phyloP scores from a whole-genome alignment of 805 yeast genomes.

The Candida maesae region DNA sequence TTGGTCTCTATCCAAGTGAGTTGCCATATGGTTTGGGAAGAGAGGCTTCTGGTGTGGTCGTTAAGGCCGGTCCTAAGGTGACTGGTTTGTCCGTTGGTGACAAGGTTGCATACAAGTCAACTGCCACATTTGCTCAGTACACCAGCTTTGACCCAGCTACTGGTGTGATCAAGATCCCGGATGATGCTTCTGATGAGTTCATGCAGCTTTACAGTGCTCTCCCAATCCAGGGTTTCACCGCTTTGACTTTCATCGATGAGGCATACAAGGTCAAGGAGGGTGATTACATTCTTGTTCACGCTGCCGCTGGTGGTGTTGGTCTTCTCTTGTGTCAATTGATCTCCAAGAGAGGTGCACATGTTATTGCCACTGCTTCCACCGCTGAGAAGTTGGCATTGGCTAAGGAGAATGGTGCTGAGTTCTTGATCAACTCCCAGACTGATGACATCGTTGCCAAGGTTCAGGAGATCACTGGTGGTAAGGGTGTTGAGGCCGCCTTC shows the following conservation, averaged over 20 bases:
- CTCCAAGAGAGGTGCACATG: conserved; percentile 63
- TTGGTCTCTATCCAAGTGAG: conserved; percentile 63
- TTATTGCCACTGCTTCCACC: conserved; percentile 81
- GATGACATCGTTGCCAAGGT: conserved; percentile 58
- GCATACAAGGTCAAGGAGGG: conserved; percentile 64
- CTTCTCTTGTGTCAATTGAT: conserved; percentile 59
- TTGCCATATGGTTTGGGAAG: conserved; percentile 69
- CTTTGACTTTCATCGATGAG: conserved; percentile 63
- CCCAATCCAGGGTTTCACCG: conserved; percentile 74
- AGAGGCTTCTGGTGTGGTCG: conserved; percentile 70
- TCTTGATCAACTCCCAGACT: conserved; percentile 48
- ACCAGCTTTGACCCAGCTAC: conserved; percentile 41
- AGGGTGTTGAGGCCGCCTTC: conserved; percentile 65
- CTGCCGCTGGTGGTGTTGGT: conserved; percentile 97
- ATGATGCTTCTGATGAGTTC: conserved; percentile 42
- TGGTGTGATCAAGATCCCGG: conserved; percentile 45
- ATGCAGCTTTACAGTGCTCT: conserved; percentile 57
- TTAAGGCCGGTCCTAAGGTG: conserved; percentile 58
- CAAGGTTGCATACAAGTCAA: conserved; percentile 53
- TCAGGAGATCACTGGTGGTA: conserved; percentile 54
- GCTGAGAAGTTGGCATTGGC: conserved; percentile 67
- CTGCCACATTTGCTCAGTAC: conserved; percentile 69
- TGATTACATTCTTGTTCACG: conserved; percentile 75
- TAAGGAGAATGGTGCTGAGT: conserved; percentile 73
- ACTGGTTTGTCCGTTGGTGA: conserved; percentile 61